phyloP scores from a whole-genome alignment of 129 eudicot species.

The Flaveria bidentis region DNA sequence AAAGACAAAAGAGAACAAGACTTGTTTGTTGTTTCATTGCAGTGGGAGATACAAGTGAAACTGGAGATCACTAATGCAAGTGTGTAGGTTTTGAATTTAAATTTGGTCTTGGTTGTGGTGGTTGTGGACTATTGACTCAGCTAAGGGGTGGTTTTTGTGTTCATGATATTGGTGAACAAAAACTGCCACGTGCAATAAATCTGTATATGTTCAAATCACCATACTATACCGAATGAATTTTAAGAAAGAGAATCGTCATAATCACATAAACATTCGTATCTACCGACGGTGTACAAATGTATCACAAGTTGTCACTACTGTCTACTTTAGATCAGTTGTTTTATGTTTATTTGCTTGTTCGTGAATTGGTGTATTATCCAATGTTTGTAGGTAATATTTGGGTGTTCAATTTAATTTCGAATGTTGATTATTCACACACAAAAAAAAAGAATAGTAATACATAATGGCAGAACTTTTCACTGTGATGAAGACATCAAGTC shows the following conservation, averaged over 20 bases:
- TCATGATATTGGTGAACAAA: conserved; percentile 38
- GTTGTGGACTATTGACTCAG: conserved; percentile 40
- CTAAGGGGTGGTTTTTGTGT: conserved; percentile 7
- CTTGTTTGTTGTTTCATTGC: conserved; percentile 35
- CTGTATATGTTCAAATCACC: neutral
- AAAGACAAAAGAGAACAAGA: conserved; percentile 30
- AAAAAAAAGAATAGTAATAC: no score
- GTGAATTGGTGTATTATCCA: no score
- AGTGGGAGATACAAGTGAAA: conserved; percentile 7
- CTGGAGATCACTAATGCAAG: conserved; percentile 9
- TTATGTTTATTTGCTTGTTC: no score
- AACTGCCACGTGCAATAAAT: neutral
- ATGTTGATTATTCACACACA: no score
- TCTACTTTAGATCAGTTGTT: no score
- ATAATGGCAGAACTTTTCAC: no score
- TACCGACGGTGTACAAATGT: neutral
- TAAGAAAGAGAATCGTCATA: neutral
- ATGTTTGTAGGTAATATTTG: no score
- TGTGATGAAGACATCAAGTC: no score
- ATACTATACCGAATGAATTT: no score
- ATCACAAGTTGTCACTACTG: no score
- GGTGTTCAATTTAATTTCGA: no score
- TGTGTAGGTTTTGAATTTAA: conserved; percentile 8
- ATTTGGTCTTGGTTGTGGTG: conserved; percentile 34
- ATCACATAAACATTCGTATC: neutral